Evolutionary conservation across 1,284 basidiomycete genomes (phyloP).

Genomic region (Pterulicium gracile): DNA sequence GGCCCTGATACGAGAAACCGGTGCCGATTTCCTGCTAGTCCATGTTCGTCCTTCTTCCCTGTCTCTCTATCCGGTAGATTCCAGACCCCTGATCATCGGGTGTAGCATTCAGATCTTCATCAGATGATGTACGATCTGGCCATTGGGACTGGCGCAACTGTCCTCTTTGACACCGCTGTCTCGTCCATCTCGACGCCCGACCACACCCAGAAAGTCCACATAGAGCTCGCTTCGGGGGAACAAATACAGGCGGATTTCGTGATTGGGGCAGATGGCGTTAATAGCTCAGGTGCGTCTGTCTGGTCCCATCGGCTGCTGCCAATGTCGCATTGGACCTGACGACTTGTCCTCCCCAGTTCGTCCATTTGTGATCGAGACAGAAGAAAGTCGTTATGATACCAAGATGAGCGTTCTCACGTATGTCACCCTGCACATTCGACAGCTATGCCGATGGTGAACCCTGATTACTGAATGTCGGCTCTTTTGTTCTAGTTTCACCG

Average conservation of each 20-base stretch:
- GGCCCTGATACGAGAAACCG: slow-evolving; percentile 40
- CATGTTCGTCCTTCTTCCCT: slow-evolving; percentile 23
- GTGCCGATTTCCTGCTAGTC: slow-evolving; percentile 40
- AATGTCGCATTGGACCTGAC: not conserved
- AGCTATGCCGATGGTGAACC: slow-evolving; percentile 1
- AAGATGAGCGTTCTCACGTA: slow-evolving; percentile 17
- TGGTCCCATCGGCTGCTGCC: not conserved
- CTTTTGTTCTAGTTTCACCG: slow-evolving; percentile 21
- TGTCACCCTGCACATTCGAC: no score
- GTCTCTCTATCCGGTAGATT: slow-evolving; percentile 7
- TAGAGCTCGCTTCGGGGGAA: slow-evolving; percentile 20
- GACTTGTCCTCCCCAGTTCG: not conserved
- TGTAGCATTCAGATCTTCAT: slow-evolving; percentile 35
- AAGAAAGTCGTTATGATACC: slow-evolving; percentile 3
- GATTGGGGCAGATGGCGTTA: slow-evolving; percentile 30
- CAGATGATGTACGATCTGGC: slow-evolving; percentile 31
- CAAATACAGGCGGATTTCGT: slow-evolving; percentile 26
- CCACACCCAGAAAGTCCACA: slow-evolving; percentile 16
- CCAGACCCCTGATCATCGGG: slow-evolving; percentile 9
- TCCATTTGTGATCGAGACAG: slow-evolving; percentile 5
- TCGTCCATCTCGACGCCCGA: slow-evolving; percentile 17
- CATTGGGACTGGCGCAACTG: slow-evolving; percentile 25
- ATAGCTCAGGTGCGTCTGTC: slow-evolving; percentile 15
- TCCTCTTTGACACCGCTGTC: slow-evolving; percentile 29
- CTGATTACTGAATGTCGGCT: not conserved